These are phyloP conservation scores for Rhodotorula toruloides DNA, from an alignment of 768 basidiomycete species.

Conservation along the genomic window DNA sequence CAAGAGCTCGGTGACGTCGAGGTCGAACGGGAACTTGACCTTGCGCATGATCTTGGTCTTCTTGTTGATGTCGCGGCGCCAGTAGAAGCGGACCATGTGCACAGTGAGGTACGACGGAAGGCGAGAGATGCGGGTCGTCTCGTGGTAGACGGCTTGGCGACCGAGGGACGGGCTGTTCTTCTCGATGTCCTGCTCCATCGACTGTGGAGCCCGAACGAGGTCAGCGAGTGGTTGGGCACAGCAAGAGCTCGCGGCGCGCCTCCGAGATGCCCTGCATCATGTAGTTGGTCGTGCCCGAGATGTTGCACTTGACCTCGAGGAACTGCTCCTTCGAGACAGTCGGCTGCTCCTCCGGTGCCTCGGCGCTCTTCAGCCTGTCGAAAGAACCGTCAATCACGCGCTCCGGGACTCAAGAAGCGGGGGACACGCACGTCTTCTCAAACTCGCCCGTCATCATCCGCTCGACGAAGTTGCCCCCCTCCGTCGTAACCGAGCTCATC, in stretches of 20 bases:
- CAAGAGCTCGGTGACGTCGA: slow-evolving; percentile 75
- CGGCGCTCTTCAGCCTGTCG: slow-evolving; percentile 68
- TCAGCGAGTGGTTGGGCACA: slow-evolving; percentile 14
- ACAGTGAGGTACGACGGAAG: slow-evolving; percentile 72
- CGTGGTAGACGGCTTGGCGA: slow-evolving; percentile 73
- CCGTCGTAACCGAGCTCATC: slow-evolving; percentile 37
- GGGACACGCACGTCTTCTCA: slow-evolving; percentile 58
- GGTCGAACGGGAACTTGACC: slow-evolving; percentile 85
- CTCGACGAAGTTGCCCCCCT: slow-evolving; percentile 61
- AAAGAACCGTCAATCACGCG: background rate
- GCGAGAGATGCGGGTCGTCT: slow-evolving; percentile 72
- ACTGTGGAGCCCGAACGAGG: slow-evolving; percentile 51
- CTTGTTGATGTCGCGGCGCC: slow-evolving; percentile 79
- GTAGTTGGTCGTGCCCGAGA: slow-evolving; percentile 76
- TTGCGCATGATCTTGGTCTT: slow-evolving; percentile 90
- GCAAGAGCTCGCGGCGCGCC: slow-evolving; percentile 50
- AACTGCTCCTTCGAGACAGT: slow-evolving; percentile 64
- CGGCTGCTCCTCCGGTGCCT: slow-evolving; percentile 70
- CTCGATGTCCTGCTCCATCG: slow-evolving; percentile 76
- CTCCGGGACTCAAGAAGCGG: background rate
- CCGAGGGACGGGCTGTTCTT: slow-evolving; percentile 75
- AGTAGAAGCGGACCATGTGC: slow-evolving; percentile 94
- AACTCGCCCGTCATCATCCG: slow-evolving; percentile 76
- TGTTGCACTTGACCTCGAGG: slow-evolving; percentile 89
- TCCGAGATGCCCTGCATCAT: slow-evolving; percentile 79